phyloP scores from a whole-genome alignment of 176 grass and related monocot genomes.

The Elaeis guineensis region DNA sequence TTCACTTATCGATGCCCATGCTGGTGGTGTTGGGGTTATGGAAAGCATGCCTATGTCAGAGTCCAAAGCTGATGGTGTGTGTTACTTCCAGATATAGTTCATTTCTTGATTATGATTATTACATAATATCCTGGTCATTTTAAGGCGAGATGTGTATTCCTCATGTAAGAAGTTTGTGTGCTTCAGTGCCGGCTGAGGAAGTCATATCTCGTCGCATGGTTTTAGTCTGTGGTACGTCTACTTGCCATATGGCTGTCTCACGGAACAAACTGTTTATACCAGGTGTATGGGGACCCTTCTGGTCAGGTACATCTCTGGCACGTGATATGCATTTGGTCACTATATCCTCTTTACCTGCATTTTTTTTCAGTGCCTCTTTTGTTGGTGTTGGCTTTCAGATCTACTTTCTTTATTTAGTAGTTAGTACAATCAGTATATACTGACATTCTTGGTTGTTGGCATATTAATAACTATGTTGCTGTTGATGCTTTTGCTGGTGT shows the following conservation, averaged over 20 bases:
- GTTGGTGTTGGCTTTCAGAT: not conserved
- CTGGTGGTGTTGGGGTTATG: conserved; percentile 92
- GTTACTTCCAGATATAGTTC: not conserved
- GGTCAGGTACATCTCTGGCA: conserved; percentile 58
- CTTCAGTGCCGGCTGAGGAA: conserved; percentile 53
- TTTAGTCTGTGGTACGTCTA: conserved; percentile 94
- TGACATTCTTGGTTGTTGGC: too few species aligned
- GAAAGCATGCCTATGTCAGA: conserved; percentile 49
- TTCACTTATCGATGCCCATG: conserved; percentile 95
- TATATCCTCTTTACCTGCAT: not conserved
- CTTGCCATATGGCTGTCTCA: conserved; percentile 94
- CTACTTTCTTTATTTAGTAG: conserved; percentile 2
- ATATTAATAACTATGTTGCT: too few species aligned
- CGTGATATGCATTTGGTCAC: not conserved
- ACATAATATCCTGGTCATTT: too few species aligned
- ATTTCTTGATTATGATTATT: not conserved
- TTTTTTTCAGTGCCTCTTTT: conserved; percentile 5
- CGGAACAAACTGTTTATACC: conserved; percentile 71
- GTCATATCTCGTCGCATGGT: conserved; percentile 65
- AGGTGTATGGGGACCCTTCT: conserved; percentile 92
- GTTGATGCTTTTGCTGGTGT: conserved; percentile 1
- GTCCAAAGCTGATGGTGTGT: conserved; percentile 45
- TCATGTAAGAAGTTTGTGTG: conserved; percentile 7
- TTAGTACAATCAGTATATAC: not conserved
- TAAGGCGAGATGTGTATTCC: not conserved